phyloP scores from a whole-genome alignment of 768 basidiomycete genomes.

The Leccinellum rugosiceps region DNA sequence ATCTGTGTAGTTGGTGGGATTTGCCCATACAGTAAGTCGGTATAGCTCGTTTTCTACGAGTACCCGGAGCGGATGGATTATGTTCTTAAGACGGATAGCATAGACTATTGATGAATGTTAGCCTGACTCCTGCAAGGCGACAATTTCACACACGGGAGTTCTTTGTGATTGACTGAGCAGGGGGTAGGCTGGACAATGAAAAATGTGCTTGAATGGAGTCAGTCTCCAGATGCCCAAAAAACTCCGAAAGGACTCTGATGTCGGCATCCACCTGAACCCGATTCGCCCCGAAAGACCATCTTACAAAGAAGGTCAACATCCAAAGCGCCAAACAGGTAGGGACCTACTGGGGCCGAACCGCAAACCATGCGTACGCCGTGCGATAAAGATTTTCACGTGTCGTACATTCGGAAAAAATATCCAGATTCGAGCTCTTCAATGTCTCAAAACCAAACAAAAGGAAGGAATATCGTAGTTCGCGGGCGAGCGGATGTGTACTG shows the following conservation, averaged over 20 bases:
- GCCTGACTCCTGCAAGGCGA: neutral
- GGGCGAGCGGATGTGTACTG: slow-evolving; percentile 89
- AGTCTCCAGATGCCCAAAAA: slow-evolving; percentile 69
- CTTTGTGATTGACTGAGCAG: slow-evolving; percentile 43
- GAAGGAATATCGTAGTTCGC: slow-evolving; percentile 88
- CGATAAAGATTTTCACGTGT: slow-evolving; percentile 75
- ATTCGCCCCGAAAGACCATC: slow-evolving; percentile 96
- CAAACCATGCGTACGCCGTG: slow-evolving; percentile 89
- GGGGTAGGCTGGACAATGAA: slow-evolving; percentile 60
- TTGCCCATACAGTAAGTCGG: slow-evolving; percentile 85
- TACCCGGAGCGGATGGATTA: slow-evolving; percentile 74
- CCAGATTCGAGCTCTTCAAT: slow-evolving; percentile 82
- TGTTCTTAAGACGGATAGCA: slow-evolving; percentile 53
- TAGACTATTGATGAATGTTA: slow-evolving; percentile 44
- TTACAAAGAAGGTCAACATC: slow-evolving; percentile 29
- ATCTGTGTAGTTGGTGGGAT: slow-evolving; percentile 74
- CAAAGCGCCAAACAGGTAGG: neutral
- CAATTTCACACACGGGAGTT: slow-evolving; percentile 37
- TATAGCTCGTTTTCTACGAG: slow-evolving; percentile 90
- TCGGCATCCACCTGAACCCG: slow-evolving; percentile 88
- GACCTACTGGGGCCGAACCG: slow-evolving; percentile 85
- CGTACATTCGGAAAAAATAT: slow-evolving; percentile 73
- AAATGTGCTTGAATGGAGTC: slow-evolving; percentile 63
- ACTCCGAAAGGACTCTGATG: slow-evolving; percentile 82
- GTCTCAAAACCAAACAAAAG: slow-evolving; percentile 92